A percentile compares a stretch with the other conserved stretches of the same genome.
These are phyloP conservation scores for Clonostachys chloroleuca DNA, from an alignment of 2,329 filamentous ascomycete species.

Conservation along the genomic window DNA sequence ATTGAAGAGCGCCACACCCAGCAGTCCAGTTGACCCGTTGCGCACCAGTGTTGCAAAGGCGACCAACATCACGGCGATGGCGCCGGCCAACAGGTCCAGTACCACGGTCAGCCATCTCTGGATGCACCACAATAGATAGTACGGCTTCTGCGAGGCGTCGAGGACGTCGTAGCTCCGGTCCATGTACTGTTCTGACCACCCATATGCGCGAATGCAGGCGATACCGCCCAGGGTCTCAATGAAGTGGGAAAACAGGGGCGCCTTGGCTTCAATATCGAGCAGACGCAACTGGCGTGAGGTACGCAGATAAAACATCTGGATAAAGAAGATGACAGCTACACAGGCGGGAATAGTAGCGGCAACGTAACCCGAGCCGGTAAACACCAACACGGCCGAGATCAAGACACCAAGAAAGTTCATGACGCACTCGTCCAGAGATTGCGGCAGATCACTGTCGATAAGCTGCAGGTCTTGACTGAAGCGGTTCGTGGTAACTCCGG, in stretches of 20 bases:
- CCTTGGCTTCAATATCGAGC: constrained; percentile 47
- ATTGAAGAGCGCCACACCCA: constrained; percentile 16
- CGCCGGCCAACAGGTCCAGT: constrained; percentile 28
- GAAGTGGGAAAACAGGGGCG: constrained; percentile 34
- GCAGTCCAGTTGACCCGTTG: neutral
- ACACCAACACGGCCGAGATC: constrained; percentile 4
- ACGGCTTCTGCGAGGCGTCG: constrained; percentile 11
- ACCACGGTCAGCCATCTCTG: constrained; percentile 40
- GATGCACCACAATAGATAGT: constrained; percentile 32
- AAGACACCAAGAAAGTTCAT: constrained; percentile 12
- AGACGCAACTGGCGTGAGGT: constrained; percentile 50
- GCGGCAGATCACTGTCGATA: constrained; percentile 27
- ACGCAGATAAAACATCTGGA: constrained; percentile 24
- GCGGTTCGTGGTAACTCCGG: constrained; percentile 25
- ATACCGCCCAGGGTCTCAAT: constrained; percentile 22
- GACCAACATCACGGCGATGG: constrained; percentile 20
- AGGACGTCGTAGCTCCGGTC: constrained; percentile 37
- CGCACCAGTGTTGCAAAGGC: constrained; percentile 24
- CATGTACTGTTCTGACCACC: constrained; percentile 19
- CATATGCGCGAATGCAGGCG: constrained; percentile 14
- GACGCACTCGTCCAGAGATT: too few species aligned
- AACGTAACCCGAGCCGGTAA: constrained; percentile 17
- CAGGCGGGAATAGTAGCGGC: constrained; percentile 33
- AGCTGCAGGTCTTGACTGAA: constrained; percentile 33
- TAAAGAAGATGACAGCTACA: constrained; percentile 4